Percentiles rank a stretch among this genome's conserved stretches.
Evolutionary conservation across 139 green algal species (phyloP).

Genomic region (Chlorella sp.): DNA sequence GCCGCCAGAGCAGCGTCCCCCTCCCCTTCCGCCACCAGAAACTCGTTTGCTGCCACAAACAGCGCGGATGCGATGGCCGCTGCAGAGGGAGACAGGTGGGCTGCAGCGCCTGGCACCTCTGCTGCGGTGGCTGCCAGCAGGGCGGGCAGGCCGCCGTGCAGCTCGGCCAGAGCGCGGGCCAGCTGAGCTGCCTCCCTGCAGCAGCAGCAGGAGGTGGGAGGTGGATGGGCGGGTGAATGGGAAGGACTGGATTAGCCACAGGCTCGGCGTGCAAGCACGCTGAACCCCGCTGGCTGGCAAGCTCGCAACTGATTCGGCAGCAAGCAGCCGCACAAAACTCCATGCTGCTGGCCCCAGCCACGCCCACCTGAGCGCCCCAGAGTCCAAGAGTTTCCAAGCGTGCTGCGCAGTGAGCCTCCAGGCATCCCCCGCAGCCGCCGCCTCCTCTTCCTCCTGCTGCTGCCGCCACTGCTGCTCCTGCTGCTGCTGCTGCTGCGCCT

Average conservation of each 20-base stretch:
- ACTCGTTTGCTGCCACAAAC: slow-evolving; percentile 43
- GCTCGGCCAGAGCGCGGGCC: slow-evolving; percentile 1
- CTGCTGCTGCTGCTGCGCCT: not conserved
- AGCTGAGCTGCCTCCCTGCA: slow-evolving; percentile 17
- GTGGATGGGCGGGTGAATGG: not conserved
- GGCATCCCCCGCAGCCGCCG: not conserved
- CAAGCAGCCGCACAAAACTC: too few species aligned
- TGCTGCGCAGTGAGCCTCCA: slow-evolving; percentile 19
- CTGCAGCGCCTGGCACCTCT: not conserved
- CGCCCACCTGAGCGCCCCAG: not conserved
- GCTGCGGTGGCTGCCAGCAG: slow-evolving; percentile 30
- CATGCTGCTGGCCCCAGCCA: not conserved
- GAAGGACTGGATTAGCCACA: not conserved
- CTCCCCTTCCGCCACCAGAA: slow-evolving; percentile 51
- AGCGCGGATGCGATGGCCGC: slow-evolving; percentile 43
- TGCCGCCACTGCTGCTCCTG: not conserved
- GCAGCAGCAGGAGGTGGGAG: not conserved
- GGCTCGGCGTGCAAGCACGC: not conserved
- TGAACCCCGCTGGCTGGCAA: too few species aligned
- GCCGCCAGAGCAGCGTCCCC: slow-evolving; percentile 20
- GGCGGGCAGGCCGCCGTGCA: slow-evolving; percentile 42
- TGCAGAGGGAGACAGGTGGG: slow-evolving; percentile 12
- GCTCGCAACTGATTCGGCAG: too few species aligned
- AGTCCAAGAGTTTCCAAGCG: slow-evolving; percentile 1
- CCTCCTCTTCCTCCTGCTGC: not conserved